phyloP scores from a whole-genome alignment of 441 rosid species.

The Corymbia citriodora region DNA sequence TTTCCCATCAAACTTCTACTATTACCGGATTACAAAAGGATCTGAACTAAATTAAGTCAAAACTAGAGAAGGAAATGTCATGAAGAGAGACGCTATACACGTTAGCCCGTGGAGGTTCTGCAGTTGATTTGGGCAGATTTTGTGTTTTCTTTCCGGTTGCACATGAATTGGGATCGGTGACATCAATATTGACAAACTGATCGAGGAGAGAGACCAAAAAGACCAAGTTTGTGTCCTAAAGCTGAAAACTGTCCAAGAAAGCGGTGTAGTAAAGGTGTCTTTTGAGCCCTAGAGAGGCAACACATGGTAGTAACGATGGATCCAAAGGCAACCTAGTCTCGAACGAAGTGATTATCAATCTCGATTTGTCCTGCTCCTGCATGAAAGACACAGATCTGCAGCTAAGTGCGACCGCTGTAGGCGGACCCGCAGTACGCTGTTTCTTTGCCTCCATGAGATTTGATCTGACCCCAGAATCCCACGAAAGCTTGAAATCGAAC shows the following conservation, averaged over 20 bases:
- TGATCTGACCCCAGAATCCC: not conserved
- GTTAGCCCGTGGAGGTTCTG: not conserved
- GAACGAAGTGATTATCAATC: not conserved
- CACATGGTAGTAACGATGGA: not conserved
- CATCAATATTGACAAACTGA: not conserved
- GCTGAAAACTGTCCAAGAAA: not conserved
- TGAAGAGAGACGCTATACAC: not conserved
- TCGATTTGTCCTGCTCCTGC: not conserved
- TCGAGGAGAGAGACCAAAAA: not conserved
- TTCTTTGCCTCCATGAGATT: not conserved
- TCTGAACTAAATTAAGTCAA: not conserved
- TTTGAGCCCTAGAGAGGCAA: not conserved
- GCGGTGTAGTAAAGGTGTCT: not conserved
- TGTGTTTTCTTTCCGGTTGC: not conserved
- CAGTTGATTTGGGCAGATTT: not conserved
- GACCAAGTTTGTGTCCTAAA: not conserved
- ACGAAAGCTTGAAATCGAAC: not conserved
- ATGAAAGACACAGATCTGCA: not conserved
- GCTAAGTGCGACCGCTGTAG: not conserved
- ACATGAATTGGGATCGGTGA: not conserved
- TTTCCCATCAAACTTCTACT: not conserved
- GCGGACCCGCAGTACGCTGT: not conserved
- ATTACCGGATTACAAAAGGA: not conserved
- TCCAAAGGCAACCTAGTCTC: not conserved
- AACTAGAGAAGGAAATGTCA: not conserved